phyloP scores from a whole-genome alignment of 352 stramenopile species.

The Phytophthora fragariaefolia region DNA sequence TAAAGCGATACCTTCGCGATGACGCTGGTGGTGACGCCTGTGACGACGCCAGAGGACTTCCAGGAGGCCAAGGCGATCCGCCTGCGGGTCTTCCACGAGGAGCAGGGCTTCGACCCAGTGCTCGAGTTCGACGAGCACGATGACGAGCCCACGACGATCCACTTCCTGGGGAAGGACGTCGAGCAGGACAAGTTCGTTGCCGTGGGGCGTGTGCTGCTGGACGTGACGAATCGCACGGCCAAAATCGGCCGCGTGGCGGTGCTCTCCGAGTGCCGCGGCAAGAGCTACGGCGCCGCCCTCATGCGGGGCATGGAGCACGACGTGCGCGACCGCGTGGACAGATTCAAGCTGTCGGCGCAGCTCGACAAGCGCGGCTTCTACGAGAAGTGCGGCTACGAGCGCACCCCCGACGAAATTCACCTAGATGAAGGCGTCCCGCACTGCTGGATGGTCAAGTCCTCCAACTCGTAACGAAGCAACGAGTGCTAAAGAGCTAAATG shows the following conservation, averaged over 20 bases:
- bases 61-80: constrained; percentile 53
- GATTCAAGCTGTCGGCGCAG: constrained; percentile 55
- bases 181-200: constrained; percentile 62
- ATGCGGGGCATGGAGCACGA: constrained; percentile 49
- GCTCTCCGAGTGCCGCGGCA: constrained; percentile 60
- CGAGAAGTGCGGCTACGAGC: constrained; percentile 39
- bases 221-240: constrained; percentile 37
- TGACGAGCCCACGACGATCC: constrained; percentile 46
- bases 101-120: constrained; percentile 50
- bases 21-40: constrained; percentile 46
- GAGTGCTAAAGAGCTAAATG: not conserved
- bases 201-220: constrained; percentile 52
- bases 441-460: constrained; percentile 44
- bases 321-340: constrained; percentile 39
- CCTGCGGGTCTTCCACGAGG: constrained; percentile 59
- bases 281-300: constrained; percentile 51
- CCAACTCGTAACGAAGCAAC: constrained; percentile 25
- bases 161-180: constrained; percentile 64
- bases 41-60: constrained; percentile 48
- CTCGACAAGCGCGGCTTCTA: constrained; percentile 41
- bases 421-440: constrained; percentile 41
- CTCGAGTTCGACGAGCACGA: constrained; percentile 58
- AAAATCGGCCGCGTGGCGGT: constrained; percentile 68
- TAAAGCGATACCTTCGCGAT: constrained; percentile 12
- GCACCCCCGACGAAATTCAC: constrained; percentile 35